Conservation (phyloP, 2,329 filamentous ascomycete genomes). For the Lecanicillium sp. region DNA sequence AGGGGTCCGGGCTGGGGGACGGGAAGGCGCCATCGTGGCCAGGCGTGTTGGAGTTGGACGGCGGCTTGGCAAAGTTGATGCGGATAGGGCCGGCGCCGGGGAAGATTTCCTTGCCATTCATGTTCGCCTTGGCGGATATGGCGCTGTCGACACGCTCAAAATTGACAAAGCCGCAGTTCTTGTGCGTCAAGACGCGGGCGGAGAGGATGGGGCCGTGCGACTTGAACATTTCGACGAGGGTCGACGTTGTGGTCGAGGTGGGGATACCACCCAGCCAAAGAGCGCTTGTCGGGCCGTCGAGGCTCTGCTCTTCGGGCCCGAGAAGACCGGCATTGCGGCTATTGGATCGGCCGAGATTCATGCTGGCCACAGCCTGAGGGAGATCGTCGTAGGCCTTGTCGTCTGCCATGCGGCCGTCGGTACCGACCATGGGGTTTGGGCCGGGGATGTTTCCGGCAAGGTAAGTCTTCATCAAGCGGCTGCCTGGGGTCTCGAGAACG, state of each 20-base stretch:
- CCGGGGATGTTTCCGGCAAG: conserved; percentile 63
- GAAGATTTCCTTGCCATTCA: conserved; percentile 98
- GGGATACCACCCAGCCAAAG: conserved; percentile 97
- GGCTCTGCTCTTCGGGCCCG: conserved; percentile 65
- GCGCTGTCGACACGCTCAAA: conserved; percentile 90
- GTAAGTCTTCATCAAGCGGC: conserved; percentile 62
- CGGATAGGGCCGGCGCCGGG: conserved; percentile 89
- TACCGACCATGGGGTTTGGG: conserved; percentile 66
- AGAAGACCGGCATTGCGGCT: conserved; percentile 62
- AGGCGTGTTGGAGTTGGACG: conserved; percentile 81
- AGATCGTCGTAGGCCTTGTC: conserved; percentile 74
- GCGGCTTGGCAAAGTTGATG: conserved; percentile 96
- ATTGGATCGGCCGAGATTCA: conserved; percentile 63
- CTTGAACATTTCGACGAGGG: conserved; percentile 89
- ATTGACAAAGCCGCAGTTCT: conserved; percentile 98
- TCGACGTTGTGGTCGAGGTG: conserved; percentile 92
- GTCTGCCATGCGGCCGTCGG: conserved; percentile 68
- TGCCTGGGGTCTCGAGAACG: conserved; percentile 71
- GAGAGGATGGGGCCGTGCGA: conserved; percentile 88
- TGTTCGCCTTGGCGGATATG: conserved; percentile 74
- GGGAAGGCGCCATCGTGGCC: conserved; percentile 82
- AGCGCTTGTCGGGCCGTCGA: conserved; percentile 86
- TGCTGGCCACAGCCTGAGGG: conserved; percentile 71
- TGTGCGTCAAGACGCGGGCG: conserved; percentile 89
- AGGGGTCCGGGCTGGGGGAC: conserved; percentile 85